These are phyloP conservation scores for Tuber borchii DNA, from an alignment of 495 filamentous ascomycete genomes.

Conservation along the genomic window DNA sequence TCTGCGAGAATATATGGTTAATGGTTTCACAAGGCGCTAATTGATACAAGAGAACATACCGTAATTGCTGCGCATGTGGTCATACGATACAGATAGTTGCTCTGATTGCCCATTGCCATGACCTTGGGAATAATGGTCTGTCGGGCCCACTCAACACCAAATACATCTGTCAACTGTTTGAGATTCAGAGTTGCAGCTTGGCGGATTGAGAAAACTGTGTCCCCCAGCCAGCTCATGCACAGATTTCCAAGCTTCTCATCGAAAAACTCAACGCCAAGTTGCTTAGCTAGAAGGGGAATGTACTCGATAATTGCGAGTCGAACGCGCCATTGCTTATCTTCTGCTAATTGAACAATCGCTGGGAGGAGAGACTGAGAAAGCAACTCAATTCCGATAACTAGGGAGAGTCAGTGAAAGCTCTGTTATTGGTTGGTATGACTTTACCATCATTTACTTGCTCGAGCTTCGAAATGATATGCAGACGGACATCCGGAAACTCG, in stretches of 20 bases:
- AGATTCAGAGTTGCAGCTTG: constrained; percentile 95
- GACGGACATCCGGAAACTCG: constrained; percentile 92
- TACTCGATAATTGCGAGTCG: constrained; percentile 98
- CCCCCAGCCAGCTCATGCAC: constrained; percentile 99
- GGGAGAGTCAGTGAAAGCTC: constrained; percentile 24
- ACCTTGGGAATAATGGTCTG: constrained; percentile 97
- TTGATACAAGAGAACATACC: constrained; percentile 52
- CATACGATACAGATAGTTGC: constrained; percentile 98
- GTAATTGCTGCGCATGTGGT: constrained; percentile 97
- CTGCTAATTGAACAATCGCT: constrained; percentile 94
- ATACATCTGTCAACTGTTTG: constrained; percentile 96
- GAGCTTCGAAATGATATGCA: constrained; percentile 98
- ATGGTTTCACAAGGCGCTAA: constrained; percentile 1
- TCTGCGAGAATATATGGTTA: constrained; percentile 50
- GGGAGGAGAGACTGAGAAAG: constrained; percentile 94
- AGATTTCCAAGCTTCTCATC: constrained; percentile 91
- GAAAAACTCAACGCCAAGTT: constrained; percentile 95
- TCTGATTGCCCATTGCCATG: constrained; percentile 93
- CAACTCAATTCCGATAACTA: constrained; percentile 94
- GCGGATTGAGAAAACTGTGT: constrained; percentile 96
- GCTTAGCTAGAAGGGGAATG: constrained; percentile 90
- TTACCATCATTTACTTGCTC: constrained; percentile 94
- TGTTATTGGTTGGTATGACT: constrained; percentile 27
- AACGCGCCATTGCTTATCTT: constrained; percentile 99
- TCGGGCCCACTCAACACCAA: constrained; percentile 96